Base-by-base conservation (phyloP, 139 green algal genomes). In the Edaphochlamys debaryana region DNA sequence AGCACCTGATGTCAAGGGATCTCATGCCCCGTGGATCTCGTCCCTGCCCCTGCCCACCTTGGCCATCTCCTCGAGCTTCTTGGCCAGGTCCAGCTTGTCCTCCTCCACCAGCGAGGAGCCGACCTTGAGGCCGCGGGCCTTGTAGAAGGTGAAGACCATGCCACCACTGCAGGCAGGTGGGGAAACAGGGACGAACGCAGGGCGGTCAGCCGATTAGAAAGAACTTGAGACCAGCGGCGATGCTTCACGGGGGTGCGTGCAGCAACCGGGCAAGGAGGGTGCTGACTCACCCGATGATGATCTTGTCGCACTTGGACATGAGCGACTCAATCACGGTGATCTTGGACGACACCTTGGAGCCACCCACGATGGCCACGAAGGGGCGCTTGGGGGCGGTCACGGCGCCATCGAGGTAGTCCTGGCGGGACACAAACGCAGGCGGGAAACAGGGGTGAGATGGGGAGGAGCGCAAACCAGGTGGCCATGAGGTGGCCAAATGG, bases 101-200 rank as follows among this genome's bases (percentile, higher is more conserved):
- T 99, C 97, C 95, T 99, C 97, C 40, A 99, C 97, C 71, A 99
- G 94, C 64, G 95, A 98, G 75, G 86, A 86, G 69, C 97, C 97
- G 29, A 98, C 94, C 27, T 67, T 63, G 34, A 96, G 83, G 78
- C 96, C 96, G 73, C 91, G 88, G n/a, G 94, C 95, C 93, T 98
- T 98, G 96, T 98, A 98, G 95, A 99, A 99, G 82, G 97, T 99
- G 95, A 99, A 99, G 86, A 99, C 96, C 95, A 98, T 98, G 90
- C 94, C 95, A 69, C 95, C 95, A 79, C 95, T 94, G 88, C 32
- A 41, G 29, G 41, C 5, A 22, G 48, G 5, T 8, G 27, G 32
- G n/a, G 37, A 34, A 3, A 29, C 11, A 27, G 40, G 41, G 17
- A 11, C 34, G 48, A 50, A 20, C 5, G 63, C n/a, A n/a, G n/a